These are phyloP conservation scores for Malus asiatica DNA, from an alignment of 306 rosid genomes.

Conservation along the genomic window DNA sequence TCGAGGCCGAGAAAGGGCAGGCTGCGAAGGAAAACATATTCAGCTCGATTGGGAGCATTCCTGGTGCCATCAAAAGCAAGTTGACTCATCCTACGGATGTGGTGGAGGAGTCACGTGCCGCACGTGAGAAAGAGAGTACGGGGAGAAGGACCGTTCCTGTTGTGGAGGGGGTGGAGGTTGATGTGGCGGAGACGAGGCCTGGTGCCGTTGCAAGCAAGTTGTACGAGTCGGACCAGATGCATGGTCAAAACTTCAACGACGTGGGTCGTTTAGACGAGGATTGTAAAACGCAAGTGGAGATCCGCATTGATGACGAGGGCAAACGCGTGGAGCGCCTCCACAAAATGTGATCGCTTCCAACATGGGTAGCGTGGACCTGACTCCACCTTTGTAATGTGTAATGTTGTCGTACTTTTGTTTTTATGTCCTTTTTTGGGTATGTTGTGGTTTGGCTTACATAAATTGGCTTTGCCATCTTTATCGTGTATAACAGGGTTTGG, in stretches of 20 bases:
- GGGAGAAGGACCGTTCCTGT: background rate
- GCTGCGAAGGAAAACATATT: background rate
- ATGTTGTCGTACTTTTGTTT: background rate
- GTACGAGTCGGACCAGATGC: constrained; percentile 34
- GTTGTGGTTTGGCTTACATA: background rate
- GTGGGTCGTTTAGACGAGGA: constrained; percentile 38
- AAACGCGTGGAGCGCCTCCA: constrained; percentile 24
- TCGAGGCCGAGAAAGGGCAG: background rate
- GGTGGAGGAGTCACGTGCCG: constrained; percentile 9
- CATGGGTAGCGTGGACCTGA: background rate
- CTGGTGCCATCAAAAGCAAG: constrained; percentile 3
- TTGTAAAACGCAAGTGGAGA: constrained; percentile 20
- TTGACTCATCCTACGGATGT: constrained; percentile 7
- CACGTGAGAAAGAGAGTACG: background rate
- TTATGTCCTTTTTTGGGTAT: background rate
- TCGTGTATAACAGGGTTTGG: background rate
- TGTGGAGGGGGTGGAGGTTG: constrained; percentile 20
- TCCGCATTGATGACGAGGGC: background rate
- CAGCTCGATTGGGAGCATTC: background rate
- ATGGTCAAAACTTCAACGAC: constrained; percentile 40
- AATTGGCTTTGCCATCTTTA: background rate
- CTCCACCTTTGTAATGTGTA: background rate
- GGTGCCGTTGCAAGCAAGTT: constrained; percentile 42
- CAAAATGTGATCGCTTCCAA: constrained; percentile 24
- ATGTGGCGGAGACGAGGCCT: constrained; percentile 39